A percentile compares a stretch with the other conserved stretches of the same genome.
Evolutionary conservation across 2,329 filamentous ascomycete genomes (phyloP).

Genomic region (Seiridium unicorne): DNA sequence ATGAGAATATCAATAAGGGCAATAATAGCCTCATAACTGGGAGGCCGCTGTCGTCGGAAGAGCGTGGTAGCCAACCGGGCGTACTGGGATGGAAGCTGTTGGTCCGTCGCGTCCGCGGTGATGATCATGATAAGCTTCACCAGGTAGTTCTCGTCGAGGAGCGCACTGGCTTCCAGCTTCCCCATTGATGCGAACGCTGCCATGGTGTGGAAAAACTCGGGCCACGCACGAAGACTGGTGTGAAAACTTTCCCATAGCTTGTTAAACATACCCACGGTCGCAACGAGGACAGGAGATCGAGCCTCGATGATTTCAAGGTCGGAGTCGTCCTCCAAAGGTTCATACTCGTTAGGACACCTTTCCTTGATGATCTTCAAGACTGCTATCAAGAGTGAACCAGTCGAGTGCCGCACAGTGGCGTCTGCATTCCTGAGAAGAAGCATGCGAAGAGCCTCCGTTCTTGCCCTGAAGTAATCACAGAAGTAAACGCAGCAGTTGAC

Average conservation of each 20-base stretch:
- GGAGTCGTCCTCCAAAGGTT: conserved; percentile 26
- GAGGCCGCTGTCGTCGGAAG: conserved; percentile 49
- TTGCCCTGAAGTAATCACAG: conserved; percentile 58
- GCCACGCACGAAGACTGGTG: conserved; percentile 64
- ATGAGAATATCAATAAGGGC: conserved; percentile 46
- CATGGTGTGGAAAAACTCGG: conserved; percentile 73
- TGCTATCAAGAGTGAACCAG: conserved; percentile 48
- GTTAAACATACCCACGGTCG: conserved; percentile 47
- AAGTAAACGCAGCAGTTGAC: conserved; percentile 56
- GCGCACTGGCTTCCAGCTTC: conserved; percentile 50
- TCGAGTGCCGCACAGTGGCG: conserved; percentile 49
- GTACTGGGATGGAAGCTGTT: conserved; percentile 53
- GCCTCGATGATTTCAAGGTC: conserved; percentile 30
- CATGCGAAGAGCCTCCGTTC: conserved; percentile 59
- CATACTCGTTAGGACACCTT: conserved; percentile 46
- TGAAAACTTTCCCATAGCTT: conserved; percentile 64
- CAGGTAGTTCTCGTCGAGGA: conserved; percentile 63
- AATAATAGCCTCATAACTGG: conserved; percentile 54
- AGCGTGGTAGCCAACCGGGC: conserved; percentile 51
- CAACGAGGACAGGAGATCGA: conserved; percentile 30
- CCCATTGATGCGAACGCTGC: conserved; percentile 65
- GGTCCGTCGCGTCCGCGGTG: conserved; percentile 51
- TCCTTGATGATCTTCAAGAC: conserved; percentile 53
- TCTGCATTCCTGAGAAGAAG: conserved; percentile 64
- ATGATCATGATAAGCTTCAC: conserved; percentile 58